These are phyloP conservation scores for Oldenlandia corymbosa DNA, from an alignment of 257 asterid species.

Conservation along the genomic window DNA sequence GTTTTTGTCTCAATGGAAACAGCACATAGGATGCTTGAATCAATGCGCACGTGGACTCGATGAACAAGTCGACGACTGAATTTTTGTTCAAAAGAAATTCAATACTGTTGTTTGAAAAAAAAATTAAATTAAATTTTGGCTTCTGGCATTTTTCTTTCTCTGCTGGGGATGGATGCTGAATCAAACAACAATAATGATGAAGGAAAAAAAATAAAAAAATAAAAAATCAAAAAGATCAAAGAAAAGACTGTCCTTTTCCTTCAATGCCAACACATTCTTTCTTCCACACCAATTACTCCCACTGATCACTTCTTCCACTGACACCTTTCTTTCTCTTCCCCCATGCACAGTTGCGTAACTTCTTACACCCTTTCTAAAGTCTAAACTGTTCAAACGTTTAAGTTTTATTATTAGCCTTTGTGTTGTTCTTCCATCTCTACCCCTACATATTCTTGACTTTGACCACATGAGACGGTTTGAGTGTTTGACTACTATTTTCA, in stretches of 20 bases:
- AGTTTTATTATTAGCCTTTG: too few species aligned
- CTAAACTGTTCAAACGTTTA: slow-evolving; percentile 24
- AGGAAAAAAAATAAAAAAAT: too few species aligned
- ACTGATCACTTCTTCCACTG: slow-evolving; percentile 2
- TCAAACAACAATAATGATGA: too few species aligned
- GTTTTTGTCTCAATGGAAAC: slow-evolving; percentile 19
- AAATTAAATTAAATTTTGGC: too few species aligned
- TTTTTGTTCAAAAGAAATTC: background rate
- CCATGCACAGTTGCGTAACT: slow-evolving; percentile 19
- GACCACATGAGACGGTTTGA: too few species aligned
- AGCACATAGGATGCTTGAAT: slow-evolving; percentile 23
- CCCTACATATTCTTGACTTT: slow-evolving; percentile 28
- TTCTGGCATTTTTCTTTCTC: too few species aligned
- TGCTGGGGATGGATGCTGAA: too few species aligned
- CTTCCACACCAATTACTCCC: too few species aligned
- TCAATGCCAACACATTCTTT: slow-evolving; percentile 17
- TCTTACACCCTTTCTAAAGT: slow-evolving; percentile 20
- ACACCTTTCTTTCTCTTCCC: slow-evolving; percentile 1
- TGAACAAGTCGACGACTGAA: background rate
- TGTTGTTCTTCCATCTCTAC: slow-evolving; percentile 29
- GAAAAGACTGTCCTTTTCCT: slow-evolving; percentile 27
- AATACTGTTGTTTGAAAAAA: background rate
- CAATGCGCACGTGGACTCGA: slow-evolving; percentile 19
- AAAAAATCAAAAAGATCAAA: too few species aligned
- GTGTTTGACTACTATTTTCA: too few species aligned